Percentiles rank a stretch among this genome's conserved stretches.
Evolutionary conservation across 1,284 basidiomycete species (phyloP).

Genomic region (Sparassis latifolia): DNA sequence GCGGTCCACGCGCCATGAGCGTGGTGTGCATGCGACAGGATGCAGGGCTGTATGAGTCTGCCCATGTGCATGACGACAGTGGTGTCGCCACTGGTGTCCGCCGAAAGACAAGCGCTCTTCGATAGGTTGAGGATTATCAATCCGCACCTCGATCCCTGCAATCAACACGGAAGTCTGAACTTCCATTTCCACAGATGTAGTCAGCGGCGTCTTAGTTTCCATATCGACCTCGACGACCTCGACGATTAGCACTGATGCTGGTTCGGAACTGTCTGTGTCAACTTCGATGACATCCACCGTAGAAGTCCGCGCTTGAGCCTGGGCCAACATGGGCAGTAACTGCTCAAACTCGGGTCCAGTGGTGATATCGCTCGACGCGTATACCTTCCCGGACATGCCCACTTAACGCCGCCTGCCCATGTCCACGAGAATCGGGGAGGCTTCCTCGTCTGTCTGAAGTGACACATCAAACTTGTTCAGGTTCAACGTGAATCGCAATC

Average conservation of each 20-base stretch:
- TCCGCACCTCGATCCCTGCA: conserved; percentile 9
- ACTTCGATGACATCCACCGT: conserved; percentile 16
- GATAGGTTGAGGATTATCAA: conserved; percentile 1
- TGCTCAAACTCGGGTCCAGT: conserved; percentile 25
- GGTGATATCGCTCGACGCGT: conserved; percentile 27
- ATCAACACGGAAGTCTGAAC: conserved; percentile 6
- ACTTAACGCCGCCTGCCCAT: conserved; percentile 36
- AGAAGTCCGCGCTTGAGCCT: conserved; percentile 36
- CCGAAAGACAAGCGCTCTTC: conserved; percentile 10
- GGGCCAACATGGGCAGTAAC: conserved; percentile 16
- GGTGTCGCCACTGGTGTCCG: conserved; percentile 39
- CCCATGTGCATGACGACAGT: too few relatives aligned
- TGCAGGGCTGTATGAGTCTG: too few relatives aligned
- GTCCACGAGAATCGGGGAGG: conserved; percentile 23
- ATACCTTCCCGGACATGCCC: conserved; percentile 21
- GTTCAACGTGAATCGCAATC: conserved; percentile 42
- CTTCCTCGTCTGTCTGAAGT: conserved; percentile 44
- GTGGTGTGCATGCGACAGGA: too few relatives aligned
- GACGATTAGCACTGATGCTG: conserved; percentile 7
- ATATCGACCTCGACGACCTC: conserved; percentile 18
- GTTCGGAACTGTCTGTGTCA: conserved; percentile 25
- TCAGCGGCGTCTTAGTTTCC: conserved; percentile 26
- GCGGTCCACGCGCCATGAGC: too few relatives aligned
- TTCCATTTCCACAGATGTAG: conserved; percentile 6
- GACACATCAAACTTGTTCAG: conserved; percentile 38